Base-by-base conservation (phyloP, 2,329 filamentous ascomycete species). In the Botrytis aclada region DNA sequence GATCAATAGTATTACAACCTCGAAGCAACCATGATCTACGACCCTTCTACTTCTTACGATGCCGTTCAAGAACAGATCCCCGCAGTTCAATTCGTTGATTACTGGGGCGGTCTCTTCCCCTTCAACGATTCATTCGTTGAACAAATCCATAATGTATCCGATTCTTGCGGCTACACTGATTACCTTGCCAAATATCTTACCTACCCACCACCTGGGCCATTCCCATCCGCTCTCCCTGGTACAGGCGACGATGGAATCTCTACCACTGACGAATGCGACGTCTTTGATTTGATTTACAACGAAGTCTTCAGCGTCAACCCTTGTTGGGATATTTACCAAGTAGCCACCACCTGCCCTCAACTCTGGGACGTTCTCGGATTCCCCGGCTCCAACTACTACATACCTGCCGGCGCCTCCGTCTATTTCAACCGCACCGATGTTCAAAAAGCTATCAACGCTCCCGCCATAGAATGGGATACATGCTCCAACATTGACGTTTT, bases 311-410 rank as follows among this genome's bases (percentile, higher is more conserved):
- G 83, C 1, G 81, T 88, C 47, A 96, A 96, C 82, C 93, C 93
- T 0, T 96, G 93, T 84, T 97, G 92, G 82, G 89, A 94, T 80
- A 84, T 93, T 18, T 96, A 95, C 82, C 88, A 92, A 69, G 87
- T 95, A 22, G 88, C 88, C 3, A 89, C 88, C 6, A 92, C 89
- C 20, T 96, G 93, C 80, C 93, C 93, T 0, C 76, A 90, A 4
- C 83, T 88, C 2, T 93, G 88, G 86, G 90, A 94, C 73, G 88
- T 92, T 0, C 84, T 95, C 4, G 89, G 90, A 32, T 85, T 86
- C 5, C 84, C 89, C 72, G 89, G 90, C n/a, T 85, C 86, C 3
- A 84, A 89, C 71, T 80, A 82, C 32, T 95, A 94, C 81, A 78
- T 87, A 0, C 91, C 92, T 0, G 84, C 82, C 0, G 92, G 90